phyloP scores from a whole-genome alignment of 1,284 basidiomycete genomes.

The Tylopilus sp. region DNA sequence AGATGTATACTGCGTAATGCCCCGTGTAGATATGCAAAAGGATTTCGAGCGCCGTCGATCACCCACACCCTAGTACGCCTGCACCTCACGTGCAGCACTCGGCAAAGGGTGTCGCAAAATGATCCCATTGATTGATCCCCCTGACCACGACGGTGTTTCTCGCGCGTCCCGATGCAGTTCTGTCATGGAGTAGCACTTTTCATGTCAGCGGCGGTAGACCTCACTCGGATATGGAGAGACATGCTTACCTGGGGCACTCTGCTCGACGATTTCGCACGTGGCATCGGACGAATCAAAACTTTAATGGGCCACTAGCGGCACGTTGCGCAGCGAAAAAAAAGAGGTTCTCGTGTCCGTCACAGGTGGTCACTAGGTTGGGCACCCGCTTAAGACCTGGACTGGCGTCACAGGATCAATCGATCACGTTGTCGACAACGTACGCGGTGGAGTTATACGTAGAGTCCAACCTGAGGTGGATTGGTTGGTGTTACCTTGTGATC shows the following conservation, averaged over 20 bases:
- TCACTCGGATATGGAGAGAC: no score
- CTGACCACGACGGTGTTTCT: background rate
- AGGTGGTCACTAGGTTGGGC: background rate
- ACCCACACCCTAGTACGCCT: background rate
- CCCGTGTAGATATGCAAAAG: background rate
- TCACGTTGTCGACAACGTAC: background rate
- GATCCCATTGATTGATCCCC: background rate
- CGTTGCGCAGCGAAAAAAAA: background rate
- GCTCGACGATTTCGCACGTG: no score
- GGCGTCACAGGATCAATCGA: background rate
- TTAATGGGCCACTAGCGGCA: no score
- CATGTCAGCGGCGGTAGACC: no score
- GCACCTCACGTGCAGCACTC: background rate
- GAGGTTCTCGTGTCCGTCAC: background rate
- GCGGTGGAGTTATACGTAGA: no score
- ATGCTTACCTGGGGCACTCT: no score
- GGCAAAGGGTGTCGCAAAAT: constrained; percentile 1
- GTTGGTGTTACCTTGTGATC: no score
- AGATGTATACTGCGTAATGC: constrained; percentile 1
- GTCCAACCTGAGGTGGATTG: background rate
- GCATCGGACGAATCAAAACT: no score
- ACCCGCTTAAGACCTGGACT: background rate
- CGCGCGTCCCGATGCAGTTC: constrained; percentile 1
- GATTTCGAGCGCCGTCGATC: background rate
- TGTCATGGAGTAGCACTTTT: no score